A percentile compares a stretch with the other conserved stretches of the same genome.
Evolutionary conservation across 345 rosid species (phyloP).

Genomic region (Linum lewisii): DNA sequence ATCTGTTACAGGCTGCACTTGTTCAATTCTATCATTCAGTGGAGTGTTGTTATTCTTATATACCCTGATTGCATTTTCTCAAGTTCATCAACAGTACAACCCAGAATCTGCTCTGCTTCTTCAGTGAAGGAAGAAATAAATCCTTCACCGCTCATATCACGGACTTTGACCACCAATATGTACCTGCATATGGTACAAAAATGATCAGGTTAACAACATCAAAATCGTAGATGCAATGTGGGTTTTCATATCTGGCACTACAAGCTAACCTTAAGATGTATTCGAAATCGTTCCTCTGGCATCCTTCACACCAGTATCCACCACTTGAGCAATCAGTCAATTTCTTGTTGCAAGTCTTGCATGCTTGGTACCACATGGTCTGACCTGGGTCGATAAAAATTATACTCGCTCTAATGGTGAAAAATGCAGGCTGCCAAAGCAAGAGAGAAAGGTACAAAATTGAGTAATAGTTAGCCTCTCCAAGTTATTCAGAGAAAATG

Average conservation of each 20-base stretch:
- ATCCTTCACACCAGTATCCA: slow-evolving; percentile 96
- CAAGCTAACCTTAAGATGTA: slow-evolving; percentile 55
- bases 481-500: too few species aligned
- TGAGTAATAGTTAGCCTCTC: too few species aligned
- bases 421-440: slow-evolving; percentile 55
- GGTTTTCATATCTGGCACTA: background rate
- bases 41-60: background rate
- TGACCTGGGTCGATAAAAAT: slow-evolving; percentile 83
- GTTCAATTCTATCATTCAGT: background rate
- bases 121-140: slow-evolving; percentile 73
- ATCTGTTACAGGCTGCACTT: background rate
- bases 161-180: slow-evolving; percentile 60
- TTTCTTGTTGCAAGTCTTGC: slow-evolving; percentile 90
- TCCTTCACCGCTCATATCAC: slow-evolving; percentile 72
- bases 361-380: slow-evolving; percentile 92
- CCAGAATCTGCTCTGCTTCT: slow-evolving; percentile 65
- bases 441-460: background rate
- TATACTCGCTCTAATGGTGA: slow-evolving; percentile 52
- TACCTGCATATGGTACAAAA: slow-evolving; percentile 31
- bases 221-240: too few species aligned
- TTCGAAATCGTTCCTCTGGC: slow-evolving; percentile 78
- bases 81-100: slow-evolving; percentile 81
- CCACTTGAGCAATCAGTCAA: slow-evolving; percentile 78
- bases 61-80: slow-evolving; percentile 60
- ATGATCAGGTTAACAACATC: background rate